These are phyloP conservation scores for Monascus ruber DNA, from an alignment of 2,329 filamentous ascomycete species.

Conservation along the genomic window DNA sequence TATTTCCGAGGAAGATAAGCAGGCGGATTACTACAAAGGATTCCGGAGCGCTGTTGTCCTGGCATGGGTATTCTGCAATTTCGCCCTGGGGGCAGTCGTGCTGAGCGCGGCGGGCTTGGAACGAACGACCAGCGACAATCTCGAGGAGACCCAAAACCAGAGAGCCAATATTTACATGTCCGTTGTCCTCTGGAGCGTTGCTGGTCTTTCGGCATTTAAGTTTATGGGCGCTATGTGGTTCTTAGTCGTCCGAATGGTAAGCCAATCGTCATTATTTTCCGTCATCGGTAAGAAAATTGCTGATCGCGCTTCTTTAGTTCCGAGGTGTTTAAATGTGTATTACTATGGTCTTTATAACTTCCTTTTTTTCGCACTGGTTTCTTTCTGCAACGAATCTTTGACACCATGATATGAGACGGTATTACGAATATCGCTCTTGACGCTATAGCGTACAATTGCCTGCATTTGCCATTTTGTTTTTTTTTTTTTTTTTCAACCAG, in stretches of 20 bases:
- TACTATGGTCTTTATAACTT: background rate
- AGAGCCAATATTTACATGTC: constrained; percentile 74
- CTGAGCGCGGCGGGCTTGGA: constrained; percentile 76
- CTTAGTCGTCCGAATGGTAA: constrained; percentile 76
- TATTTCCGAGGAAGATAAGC: constrained; percentile 55
- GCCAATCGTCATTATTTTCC: constrained; percentile 21
- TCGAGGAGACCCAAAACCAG: constrained; percentile 37
- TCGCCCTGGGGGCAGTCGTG: constrained; percentile 75
- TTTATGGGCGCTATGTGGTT: constrained; percentile 88
- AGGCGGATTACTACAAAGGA: constrained; percentile 97
- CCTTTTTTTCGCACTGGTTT: too few relatives aligned
- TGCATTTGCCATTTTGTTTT: background rate
- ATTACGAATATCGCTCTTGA: background rate
- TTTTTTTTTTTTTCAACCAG: background rate
- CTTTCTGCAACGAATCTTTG: background rate
- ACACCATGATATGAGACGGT: background rate
- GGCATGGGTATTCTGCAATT: constrained; percentile 93
- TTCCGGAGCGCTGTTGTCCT: constrained; percentile 87
- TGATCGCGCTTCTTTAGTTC: constrained; percentile 33
- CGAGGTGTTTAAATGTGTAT: constrained; percentile 34
- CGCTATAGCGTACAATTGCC: background rate
- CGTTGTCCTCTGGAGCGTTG: constrained; percentile 81
- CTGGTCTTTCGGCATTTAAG: constrained; percentile 70
- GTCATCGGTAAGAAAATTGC: constrained; percentile 1
- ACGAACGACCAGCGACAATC: constrained; percentile 40